Percentiles rank a stretch among this genome's conserved stretches.
Conservation (phyloP, 2,329 filamentous ascomycete genomes). For the Calcarisporium arbuscula region DNA sequence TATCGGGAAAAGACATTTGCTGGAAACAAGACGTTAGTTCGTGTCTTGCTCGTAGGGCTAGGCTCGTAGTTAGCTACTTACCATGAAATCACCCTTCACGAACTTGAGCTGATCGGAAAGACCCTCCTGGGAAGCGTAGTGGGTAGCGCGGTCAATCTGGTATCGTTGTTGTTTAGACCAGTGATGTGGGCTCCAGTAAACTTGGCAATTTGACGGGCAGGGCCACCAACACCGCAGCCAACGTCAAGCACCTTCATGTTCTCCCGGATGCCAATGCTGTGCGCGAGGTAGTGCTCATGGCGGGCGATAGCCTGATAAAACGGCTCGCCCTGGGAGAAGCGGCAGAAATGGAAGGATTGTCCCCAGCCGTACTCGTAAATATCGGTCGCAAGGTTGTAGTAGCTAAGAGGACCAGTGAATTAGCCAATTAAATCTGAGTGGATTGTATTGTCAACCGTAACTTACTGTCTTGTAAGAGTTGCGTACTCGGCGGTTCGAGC, state of each 20-base stretch:
- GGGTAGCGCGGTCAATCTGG: constrained; percentile 81
- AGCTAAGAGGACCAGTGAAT: constrained; percentile 45
- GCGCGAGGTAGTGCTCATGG: constrained; percentile 91
- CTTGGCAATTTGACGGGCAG: constrained; percentile 89
- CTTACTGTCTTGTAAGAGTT: constrained; percentile 84
- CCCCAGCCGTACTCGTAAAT: constrained; percentile 94
- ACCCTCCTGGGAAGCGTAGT: constrained; percentile 73
- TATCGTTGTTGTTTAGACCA: constrained; percentile 97
- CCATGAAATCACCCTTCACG: constrained; percentile 92
- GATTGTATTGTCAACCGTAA: constrained; percentile 17
- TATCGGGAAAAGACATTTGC: constrained; percentile 82
- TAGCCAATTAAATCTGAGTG: neutral
- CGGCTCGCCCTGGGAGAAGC: constrained; percentile 75
- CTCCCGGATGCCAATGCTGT: constrained; percentile 73
- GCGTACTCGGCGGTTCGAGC: constrained; percentile 83
- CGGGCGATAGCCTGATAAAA: constrained; percentile 87
- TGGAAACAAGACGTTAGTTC: neutral
- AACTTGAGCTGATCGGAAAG: constrained; percentile 71
- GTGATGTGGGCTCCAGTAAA: constrained; percentile 82
- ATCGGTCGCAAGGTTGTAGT: constrained; percentile 89
- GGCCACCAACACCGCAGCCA: constrained; percentile 88
- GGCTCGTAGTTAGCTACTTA: constrained; percentile 1
- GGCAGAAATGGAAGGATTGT: constrained; percentile 90
- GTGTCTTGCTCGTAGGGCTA: neutral
- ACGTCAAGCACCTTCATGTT: constrained; percentile 88